Percentiles rank a stretch among this genome's conserved stretches.
Evolutionary conservation across 176 grass and related monocot genomes (phyloP).

Genomic region (Cocos nucifera): DNA sequence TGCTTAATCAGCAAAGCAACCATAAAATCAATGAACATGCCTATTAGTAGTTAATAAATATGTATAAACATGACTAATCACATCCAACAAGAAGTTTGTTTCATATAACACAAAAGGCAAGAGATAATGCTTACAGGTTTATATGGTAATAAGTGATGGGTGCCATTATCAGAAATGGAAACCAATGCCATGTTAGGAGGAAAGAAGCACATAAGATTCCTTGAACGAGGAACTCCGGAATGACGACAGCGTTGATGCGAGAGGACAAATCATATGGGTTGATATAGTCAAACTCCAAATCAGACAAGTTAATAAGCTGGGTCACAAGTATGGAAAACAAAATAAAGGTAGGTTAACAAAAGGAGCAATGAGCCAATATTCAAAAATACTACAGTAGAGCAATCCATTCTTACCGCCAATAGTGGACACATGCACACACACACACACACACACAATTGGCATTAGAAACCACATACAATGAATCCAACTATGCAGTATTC

Average conservation of each 20-base stretch:
- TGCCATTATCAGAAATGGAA: conserved; percentile 67
- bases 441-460: too few species aligned
- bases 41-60: too few species aligned
- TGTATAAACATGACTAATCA: background rate
- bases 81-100: conserved; percentile 6
- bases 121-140: conserved; percentile 53
- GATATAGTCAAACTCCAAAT: conserved; percentile 95
- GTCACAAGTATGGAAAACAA: conserved; percentile 19
- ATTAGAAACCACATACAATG: too few species aligned
- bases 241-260: conserved; percentile 70
- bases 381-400: background rate
- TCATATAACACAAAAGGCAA: conserved; percentile 1
- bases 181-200: conserved; percentile 73
- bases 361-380: conserved; percentile 8
- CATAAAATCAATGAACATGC: background rate
- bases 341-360: conserved; percentile 16
- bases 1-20: too few species aligned
- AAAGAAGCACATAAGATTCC: conserved; percentile 54
- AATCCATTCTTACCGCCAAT: too few species aligned
- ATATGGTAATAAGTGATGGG: conserved; percentile 89
- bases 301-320: conserved; percentile 82
- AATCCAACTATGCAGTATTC: too few species aligned
- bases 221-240: conserved; percentile 68
- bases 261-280: conserved; percentile 89
- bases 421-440: too few species aligned